Evolutionary conservation across 768 basidiomycete genomes (phyloP).

Genomic region (Punctularia strigosozonata): DNA sequence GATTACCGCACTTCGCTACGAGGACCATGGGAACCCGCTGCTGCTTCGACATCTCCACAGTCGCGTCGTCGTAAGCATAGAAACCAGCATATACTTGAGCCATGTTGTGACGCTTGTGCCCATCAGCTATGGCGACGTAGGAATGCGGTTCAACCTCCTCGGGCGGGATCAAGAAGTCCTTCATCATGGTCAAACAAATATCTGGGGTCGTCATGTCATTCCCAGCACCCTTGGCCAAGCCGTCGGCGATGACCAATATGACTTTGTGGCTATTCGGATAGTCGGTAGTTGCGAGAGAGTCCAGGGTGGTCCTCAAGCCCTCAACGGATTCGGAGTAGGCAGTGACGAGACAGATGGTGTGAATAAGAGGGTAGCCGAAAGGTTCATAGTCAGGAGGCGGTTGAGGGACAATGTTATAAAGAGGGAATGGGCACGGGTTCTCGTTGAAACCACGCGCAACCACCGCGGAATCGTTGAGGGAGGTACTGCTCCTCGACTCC

Average conservation of each 20-base stretch:
- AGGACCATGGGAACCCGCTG: slow-evolving; percentile 94
- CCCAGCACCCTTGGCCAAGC: slow-evolving; percentile 95
- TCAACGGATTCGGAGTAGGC: slow-evolving; percentile 97
- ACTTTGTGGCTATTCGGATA: slow-evolving; percentile 97
- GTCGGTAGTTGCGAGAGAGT: slow-evolving; percentile 95
- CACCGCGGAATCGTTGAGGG: slow-evolving; percentile 51
- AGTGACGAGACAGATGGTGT: slow-evolving; percentile 93
- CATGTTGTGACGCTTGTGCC: slow-evolving; percentile 99
- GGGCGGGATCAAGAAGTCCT: slow-evolving; percentile 70
- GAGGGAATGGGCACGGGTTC: slow-evolving; percentile 85
- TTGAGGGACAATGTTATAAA: slow-evolving; percentile 83
- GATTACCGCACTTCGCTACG: slow-evolving; percentile 94
- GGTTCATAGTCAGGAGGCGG: slow-evolving; percentile 88
- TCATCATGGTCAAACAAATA: slow-evolving; percentile 95
- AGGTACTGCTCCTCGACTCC: slow-evolving; percentile 77
- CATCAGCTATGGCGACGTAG: slow-evolving; percentile 97
- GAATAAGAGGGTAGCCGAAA: slow-evolving; percentile 89
- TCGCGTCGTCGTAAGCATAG: slow-evolving; percentile 88
- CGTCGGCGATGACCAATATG: slow-evolving; percentile 92
- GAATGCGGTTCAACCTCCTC: slow-evolving; percentile 88
- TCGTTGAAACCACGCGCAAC: slow-evolving; percentile 42
- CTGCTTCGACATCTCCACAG: slow-evolving; percentile 84
- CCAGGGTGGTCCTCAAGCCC: slow-evolving; percentile 93
- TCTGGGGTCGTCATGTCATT: slow-evolving; percentile 87
- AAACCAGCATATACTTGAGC: slow-evolving; percentile 97